Evolutionary conservation across 805 yeast species (phyloP).

Genomic region (Wickerhamomyces rabaulensis): DNA sequence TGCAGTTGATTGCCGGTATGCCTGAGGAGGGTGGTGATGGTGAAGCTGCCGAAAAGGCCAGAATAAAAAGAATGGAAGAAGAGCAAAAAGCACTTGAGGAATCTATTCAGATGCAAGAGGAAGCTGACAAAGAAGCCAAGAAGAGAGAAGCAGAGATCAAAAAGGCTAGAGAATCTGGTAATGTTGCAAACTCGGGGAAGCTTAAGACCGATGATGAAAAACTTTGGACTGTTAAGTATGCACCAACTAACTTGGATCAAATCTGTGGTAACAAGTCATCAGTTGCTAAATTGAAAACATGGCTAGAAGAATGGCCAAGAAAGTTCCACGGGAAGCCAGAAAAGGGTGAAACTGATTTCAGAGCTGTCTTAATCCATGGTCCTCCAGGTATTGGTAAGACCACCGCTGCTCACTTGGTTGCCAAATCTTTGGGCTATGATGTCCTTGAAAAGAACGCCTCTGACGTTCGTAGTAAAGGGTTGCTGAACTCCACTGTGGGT

Average conservation of each 20-base stretch:
- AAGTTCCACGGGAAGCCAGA: constrained; percentile 49
- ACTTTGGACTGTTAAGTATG: constrained; percentile 91
- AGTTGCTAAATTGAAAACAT: constrained; percentile 56
- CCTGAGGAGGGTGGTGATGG: constrained; percentile 92
- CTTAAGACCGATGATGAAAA: constrained; percentile 48
- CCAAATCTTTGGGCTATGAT: constrained; percentile 65
- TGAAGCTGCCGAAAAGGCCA: constrained; percentile 69
- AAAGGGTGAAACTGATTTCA: constrained; percentile 58
- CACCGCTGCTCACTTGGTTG: constrained; percentile 52
- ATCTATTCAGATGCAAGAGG: constrained; percentile 41
- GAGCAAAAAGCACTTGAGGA: constrained; percentile 51
- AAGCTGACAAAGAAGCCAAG: constrained; percentile 35
- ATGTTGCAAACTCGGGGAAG: constrained; percentile 6
- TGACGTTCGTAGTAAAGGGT: constrained; percentile 82
- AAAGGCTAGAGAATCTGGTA: constrained; percentile 24
- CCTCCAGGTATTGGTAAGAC: constrained; percentile 26
- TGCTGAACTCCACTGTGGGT: constrained; percentile 64
- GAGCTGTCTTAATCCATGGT: constrained; percentile 84
- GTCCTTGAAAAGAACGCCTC: constrained; percentile 77
- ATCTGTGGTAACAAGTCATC: constrained; percentile 88
- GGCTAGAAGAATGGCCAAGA: constrained; percentile 77
- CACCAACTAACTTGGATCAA: constrained; percentile 71
- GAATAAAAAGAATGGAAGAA: constrained; percentile 63
- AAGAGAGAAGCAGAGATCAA: constrained; percentile 22
- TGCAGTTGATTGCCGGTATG: constrained; percentile 67